These are phyloP conservation scores for Mrakia frigida DNA, from an alignment of 768 basidiomycete species.

Conservation along the genomic window DNA sequence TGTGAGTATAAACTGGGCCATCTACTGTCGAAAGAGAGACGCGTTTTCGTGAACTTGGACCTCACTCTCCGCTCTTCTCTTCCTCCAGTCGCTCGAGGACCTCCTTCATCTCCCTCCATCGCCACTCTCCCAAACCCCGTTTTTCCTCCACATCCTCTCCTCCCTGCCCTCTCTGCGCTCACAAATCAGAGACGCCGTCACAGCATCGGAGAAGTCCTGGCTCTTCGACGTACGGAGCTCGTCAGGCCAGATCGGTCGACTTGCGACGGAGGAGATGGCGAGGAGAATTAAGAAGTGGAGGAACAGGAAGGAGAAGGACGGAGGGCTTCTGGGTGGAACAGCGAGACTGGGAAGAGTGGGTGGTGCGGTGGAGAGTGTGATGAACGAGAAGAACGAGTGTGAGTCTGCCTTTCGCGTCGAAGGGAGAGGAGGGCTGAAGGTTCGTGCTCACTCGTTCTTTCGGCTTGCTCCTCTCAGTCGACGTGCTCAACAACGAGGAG, in stretches of 20 bases:
- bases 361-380: constrained; percentile 65
- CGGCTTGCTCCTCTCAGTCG: constrained; percentile 51
- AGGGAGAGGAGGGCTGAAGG: background rate
- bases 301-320: constrained; percentile 74
- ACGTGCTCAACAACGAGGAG: constrained; percentile 85
- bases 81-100: constrained; percentile 81
- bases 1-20: constrained; percentile 53
- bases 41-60: background rate
- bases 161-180: constrained; percentile 83
- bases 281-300: constrained; percentile 75
- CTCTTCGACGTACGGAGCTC: constrained; percentile 87
- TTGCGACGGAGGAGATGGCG: constrained; percentile 89
- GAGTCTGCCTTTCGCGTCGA: constrained; percentile 43
- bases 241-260: constrained; percentile 73
- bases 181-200: constrained; percentile 89
- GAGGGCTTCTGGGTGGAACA: constrained; percentile 55
- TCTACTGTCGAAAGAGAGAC: constrained; percentile 34
- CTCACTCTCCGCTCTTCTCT: background rate
- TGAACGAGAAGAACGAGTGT: constrained; percentile 93
- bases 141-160: constrained; percentile 84
- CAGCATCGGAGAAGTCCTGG: constrained; percentile 94
- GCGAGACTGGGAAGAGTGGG: constrained; percentile 64
- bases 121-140: constrained; percentile 82
- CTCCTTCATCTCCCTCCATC: constrained; percentile 84
- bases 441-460: background rate